Base-by-base conservation (phyloP, 169 alveolate species). In the Plasmodium gaboni region DNA sequence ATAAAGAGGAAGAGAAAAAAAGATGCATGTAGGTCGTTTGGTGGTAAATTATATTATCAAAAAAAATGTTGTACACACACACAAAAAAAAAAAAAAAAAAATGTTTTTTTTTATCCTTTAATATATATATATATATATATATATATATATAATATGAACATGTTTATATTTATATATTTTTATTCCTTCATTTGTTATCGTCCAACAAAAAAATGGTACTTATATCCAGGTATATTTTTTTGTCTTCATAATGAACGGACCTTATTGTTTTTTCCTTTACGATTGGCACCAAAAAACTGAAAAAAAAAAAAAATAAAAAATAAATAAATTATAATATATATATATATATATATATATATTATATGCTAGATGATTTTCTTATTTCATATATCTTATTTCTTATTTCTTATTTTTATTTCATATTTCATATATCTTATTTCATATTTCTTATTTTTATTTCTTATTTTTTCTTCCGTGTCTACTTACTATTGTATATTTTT, bases 191-290 rank as follows among this genome's bases (percentile, higher is more conserved):
- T 48, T 86, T 86, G 2, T 70, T 73, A 48, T 86, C 60, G 17
- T 86, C 92, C 61, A 86, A 13, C 22, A 86, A 71, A 86, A 86
- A 86, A 19, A 86, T 24, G 44, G 92, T 86, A 15, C 87, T 70
- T 86, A 86, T 71, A 70, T 86, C 87, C 24, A 86, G 57, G 87
- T 86, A 71, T 19, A 86, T 86, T 71, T 86, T 73, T 57, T 71
- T 86, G 7, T 28, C 28, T 48, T 86, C 92, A 53, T 86, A 86
- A 22, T 86, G 51, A 15, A 86, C 92, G 10, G 69, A 59, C 38
- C 92, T 69, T 70, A 86, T 86, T n/a, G 92, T 86, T 71, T 71
- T 86, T 59, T 86, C 92, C 57, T 86, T 86, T 50, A 86, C 70
- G 7, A 86, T 86, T 12, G 92, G 92, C 38, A 86, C 50, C 57